Base-by-base conservation (phyloP, 2,329 filamentous ascomycete genomes). In the Lachnellula hyalina region DNA sequence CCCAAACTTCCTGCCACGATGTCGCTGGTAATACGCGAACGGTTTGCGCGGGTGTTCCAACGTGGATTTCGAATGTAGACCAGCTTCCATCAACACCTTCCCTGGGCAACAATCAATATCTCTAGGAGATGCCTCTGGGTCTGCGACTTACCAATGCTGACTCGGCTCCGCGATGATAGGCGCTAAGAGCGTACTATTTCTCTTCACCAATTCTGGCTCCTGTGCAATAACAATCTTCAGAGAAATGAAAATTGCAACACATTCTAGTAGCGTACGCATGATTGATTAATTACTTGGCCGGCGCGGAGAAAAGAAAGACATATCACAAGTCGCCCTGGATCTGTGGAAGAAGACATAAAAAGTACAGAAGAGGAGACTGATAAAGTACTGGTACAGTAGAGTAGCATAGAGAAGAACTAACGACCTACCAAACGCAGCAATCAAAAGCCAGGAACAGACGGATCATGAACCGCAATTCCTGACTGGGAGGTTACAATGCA, bases 1-100 rank as follows among this genome's bases (percentile, higher is more conserved):
- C 52, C 73, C 73, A 85, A 36, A 70, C 65, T 51, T 72, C 65
- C 9, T 72, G 70, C 48, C 71, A 73, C 0, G 71, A 69, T 12
- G 72, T 74, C 3, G 70, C 73, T 2, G 72, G 67, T 3, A 72
- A 63, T 4, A 72, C 72, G 49, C 72, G 64, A 23, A 72, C 59
- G 42, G 65, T 63, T 54, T 72, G 69, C 46, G 69, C 65, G 17
- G 72, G 68, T 4, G 63, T 70, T n/a, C 72, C 72, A 17, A 74
- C 69, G 7, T 70, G 68, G 44, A 74, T 55, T 52, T 70, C 61
- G 53, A 74, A 74, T 14, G 66, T 73, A 56, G 70, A 73, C 72
- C 72, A 74, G 19, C 68, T 68, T 17, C 73, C 73, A 54, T 75
- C 73, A 46, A 57, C 52, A 12, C 62, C 62, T 54, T 64, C 61